Base-by-base conservation (phyloP, 805 yeast species). In the Pichia cabralensis region DNA sequence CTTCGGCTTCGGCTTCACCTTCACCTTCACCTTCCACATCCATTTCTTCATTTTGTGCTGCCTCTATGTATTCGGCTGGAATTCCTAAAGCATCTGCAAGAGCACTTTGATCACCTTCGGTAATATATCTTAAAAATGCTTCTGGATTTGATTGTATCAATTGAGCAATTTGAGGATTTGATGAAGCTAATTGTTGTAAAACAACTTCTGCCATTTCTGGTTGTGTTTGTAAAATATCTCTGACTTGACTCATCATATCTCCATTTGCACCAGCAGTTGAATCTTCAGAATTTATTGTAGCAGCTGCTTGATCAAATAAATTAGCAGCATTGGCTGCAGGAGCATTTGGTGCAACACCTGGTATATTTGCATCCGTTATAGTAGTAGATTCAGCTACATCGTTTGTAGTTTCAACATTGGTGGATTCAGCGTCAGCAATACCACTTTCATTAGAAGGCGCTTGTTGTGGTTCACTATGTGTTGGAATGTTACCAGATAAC, bases 181-280 rank as follows among this genome's bases (percentile, higher is more conserved):
- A 65, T 11, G 74, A 74, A 12, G 89, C 80, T 44, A 92, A 61
- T 52, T 84, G 88, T 52, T 81, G 92, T 43, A 92, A 65, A 31
- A 89, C 62, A 6, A 86, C 80, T 53, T 82, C 94, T 34, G 94
- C 65, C 61, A 85, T 74, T 54, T 84, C 94, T 9, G 98, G 97
- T 56, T 85, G 80, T 35, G 81, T 76, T 44, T 78, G 80, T 36
- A 89, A 71, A 24, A 88, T 76, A 33, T 80, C 76, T 54, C 96
- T 74, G 43, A 92, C 64, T 41, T 74, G 73, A 39, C 66, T 62
- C 53, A 72, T 62, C 31, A 42, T 36, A 21, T 50, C 57, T 2
- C 52, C 60, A 6, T 47, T 40, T 11, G 48, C 55, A 7, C 43
- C 52, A n/a, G n/a, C n/a, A n/a, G n/a, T n/a, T 1, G 48, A 51